Base-by-base conservation (phyloP, 768 basidiomycete genomes). In the Termitomyces sp. region DNA sequence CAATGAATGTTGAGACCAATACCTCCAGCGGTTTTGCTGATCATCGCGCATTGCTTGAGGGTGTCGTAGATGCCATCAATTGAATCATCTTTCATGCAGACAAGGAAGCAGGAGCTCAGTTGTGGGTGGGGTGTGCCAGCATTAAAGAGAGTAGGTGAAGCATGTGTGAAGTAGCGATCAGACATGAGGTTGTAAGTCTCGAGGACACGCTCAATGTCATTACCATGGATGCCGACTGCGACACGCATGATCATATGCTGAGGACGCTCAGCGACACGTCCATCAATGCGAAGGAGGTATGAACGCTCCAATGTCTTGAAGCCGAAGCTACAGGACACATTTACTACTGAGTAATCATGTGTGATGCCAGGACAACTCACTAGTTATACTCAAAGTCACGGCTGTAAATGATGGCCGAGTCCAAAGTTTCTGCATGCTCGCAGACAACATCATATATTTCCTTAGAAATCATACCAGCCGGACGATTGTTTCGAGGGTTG, bases 211-310 rank as follows among this genome's bases (percentile, higher is more conserved):
- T 96, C 92, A 52, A 98, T 82, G 69, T 98, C 90, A 9, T 73
- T 66, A 5, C 94, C 95, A 68, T 98, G 96, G 53, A 99, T 94
- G 38, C 96, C 96, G 43, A 98, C 94, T 43, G 97, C 92, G 53
- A 99, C 97, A 70, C 97, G 94, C 97, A 99, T 98, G 70, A 98
- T 88, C 85, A 98, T 91, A 70, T 98, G 97, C 64, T 98, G 97
- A 29, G 97, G 97, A 35, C 97, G 87, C 70, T 99, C 97, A 39
- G 94, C 95, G 44, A 96, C 92, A 56, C 91, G 90, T 39, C 94
- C 93, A 67, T 96, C 84, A 73, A 98, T 86, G 54, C 94, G 87
- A 39, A 99, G 86, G 6, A 98, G 85, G 71, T 99, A 99, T 1
- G 95, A 98, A 31, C 95, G 89, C 73, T 99, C 97, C 31, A 99